phyloP scores from a whole-genome alignment of 1,284 basidiomycete species.

The Cryptococcus depauperatus region DNA sequence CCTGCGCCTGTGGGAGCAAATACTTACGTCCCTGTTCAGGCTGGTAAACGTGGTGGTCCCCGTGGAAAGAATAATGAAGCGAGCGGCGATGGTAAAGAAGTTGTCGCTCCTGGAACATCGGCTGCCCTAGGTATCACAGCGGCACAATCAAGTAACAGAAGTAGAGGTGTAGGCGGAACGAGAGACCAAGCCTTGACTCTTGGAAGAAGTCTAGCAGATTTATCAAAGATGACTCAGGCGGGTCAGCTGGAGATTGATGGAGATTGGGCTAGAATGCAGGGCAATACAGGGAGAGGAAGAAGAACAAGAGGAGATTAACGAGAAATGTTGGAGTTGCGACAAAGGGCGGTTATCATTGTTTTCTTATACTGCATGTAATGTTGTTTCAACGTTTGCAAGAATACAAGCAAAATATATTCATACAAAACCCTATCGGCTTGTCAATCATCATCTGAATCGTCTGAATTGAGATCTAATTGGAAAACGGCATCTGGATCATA shows the following conservation, averaged over 20 bases:
- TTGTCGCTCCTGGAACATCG: conserved; percentile 32
- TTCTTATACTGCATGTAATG: not conserved
- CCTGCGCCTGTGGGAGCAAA: conserved; percentile 24
- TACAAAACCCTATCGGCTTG: not conserved
- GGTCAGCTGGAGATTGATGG: conserved; percentile 40
- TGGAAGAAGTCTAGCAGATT: conserved; percentile 41
- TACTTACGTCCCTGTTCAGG: conserved; percentile 17
- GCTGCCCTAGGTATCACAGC: conserved; percentile 33
- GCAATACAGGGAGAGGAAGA: conserved; percentile 29
- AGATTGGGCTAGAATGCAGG: conserved; percentile 44
- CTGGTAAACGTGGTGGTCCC: conserved; percentile 34
- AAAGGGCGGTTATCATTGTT: not conserved
- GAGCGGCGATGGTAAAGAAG: conserved; percentile 23
- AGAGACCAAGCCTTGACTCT: conserved; percentile 27
- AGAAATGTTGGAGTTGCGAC: not conserved
- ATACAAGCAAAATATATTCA: not conserved
- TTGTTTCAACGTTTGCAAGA: not conserved
- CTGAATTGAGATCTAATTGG: conserved; percentile 36
- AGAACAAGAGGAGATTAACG: conserved; percentile 30
- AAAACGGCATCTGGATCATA: conserved; percentile 36
- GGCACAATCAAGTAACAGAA: conserved; percentile 21
- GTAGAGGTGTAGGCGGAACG: conserved; percentile 27
- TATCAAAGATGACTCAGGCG: conserved; percentile 42
- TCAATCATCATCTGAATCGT: conserved; percentile 23
- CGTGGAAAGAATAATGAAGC: conserved; percentile 24